A percentile compares a stretch with the other conserved stretches of the same genome.
These are phyloP conservation scores for Beauveria sp. DNA, from an alignment of 2,329 filamentous ascomycete species.

Conservation along the genomic window DNA sequence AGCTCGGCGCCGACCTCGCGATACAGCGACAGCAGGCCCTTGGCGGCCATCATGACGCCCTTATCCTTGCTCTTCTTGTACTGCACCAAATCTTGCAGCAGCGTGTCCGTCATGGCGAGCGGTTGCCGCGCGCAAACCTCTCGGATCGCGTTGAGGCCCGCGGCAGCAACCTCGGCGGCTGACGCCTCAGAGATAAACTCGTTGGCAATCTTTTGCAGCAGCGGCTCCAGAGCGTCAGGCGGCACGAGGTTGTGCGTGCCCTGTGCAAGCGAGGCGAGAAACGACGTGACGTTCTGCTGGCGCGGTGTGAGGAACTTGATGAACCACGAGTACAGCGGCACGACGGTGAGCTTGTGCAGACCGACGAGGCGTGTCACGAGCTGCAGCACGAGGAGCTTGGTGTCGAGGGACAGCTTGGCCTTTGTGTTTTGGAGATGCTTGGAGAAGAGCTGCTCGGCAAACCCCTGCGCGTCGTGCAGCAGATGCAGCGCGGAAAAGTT, in stretches of 20 bases:
- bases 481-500: constrained; percentile 96
- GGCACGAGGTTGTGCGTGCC: constrained; percentile 86
- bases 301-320: constrained; percentile 84
- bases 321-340: constrained; percentile 93
- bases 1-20: constrained; percentile 85
- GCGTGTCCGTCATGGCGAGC: constrained; percentile 88
- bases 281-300: constrained; percentile 85
- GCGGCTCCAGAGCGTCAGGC: constrained; percentile 82
- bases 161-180: constrained; percentile 81
- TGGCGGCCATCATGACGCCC: constrained; percentile 97
- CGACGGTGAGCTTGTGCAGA: constrained; percentile 82
- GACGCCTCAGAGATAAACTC: constrained; percentile 96
- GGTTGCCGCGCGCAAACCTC: constrained; percentile 91
- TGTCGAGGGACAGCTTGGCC: constrained; percentile 77
- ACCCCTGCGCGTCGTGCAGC: constrained; percentile 88
- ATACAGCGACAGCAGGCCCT: constrained; percentile 84
- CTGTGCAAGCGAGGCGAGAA: constrained; percentile 87
- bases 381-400: constrained; percentile 83
- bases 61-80: constrained; percentile 98
- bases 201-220: constrained; percentile 93
- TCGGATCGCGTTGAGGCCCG: constrained; percentile 88
- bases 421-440: constrained; percentile 87
- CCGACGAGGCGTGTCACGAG: constrained; percentile 86
- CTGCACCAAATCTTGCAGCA: constrained; percentile 92
- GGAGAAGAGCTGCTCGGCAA: constrained; percentile 80